phyloP scores from a whole-genome alignment of 2,329 filamentous ascomycete species.

The Pseudogymnoascus sp. region DNA sequence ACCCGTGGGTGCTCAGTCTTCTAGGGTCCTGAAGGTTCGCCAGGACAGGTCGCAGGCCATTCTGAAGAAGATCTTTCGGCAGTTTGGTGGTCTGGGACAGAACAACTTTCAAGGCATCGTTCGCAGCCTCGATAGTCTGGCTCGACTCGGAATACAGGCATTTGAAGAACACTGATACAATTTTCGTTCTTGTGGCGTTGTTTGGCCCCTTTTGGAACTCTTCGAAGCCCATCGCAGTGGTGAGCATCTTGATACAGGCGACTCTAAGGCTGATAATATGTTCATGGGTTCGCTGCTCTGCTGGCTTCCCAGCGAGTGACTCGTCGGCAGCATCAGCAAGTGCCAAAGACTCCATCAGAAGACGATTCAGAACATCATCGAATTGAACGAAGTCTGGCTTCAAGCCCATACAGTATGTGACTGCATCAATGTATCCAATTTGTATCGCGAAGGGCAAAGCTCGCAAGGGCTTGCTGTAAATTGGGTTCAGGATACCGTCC shows the following conservation, averaged over 20 bases:
- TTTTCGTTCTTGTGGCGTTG: conserved; percentile 57
- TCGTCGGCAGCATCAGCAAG: conserved; percentile 93
- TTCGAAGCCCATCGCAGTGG: conserved; percentile 85
- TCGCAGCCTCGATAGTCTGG: conserved; percentile 88
- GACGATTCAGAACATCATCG: conserved; percentile 80
- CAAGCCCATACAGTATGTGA: conserved; percentile 87
- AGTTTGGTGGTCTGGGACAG: conserved; percentile 83
- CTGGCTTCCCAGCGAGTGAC: conserved; percentile 80
- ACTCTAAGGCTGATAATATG: conserved; percentile 86
- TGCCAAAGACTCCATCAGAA: conserved; percentile 88
- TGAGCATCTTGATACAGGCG: conserved; percentile 85
- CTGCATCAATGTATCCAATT: conserved; percentile 96
- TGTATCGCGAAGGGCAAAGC: conserved; percentile 90
- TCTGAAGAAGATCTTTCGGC: conserved; percentile 90
- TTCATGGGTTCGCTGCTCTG: conserved; percentile 91
- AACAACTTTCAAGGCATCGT: conserved; percentile 80
- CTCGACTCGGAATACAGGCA: conserved; percentile 88
- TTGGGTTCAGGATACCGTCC: conserved; percentile 78
- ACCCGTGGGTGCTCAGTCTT: conserved; percentile 74
- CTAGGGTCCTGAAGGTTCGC: conserved; percentile 94
- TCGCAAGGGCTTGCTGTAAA: conserved; percentile 89
- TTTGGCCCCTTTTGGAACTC: conserved; percentile 75
- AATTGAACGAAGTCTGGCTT: conserved; percentile 85
- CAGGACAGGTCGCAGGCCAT: conserved; percentile 86
- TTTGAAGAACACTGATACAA: conserved; percentile 96